Base-by-base conservation (phyloP, 805 yeast species). In the Tetrapisispora pingtungensis region DNA sequence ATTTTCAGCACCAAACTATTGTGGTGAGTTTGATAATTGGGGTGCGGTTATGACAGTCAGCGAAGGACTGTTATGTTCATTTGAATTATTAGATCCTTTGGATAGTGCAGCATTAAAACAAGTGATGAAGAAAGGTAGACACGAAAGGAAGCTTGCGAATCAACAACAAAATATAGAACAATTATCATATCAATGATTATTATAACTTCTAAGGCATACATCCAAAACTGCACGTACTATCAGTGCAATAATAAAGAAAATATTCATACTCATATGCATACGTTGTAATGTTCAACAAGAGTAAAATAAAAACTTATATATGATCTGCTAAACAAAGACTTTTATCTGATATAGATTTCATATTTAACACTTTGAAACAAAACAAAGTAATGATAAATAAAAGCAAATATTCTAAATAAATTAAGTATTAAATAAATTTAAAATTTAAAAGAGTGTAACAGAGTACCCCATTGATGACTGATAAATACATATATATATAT, bases 21-120 rank as follows among this genome's bases (percentile, higher is more conserved):
- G 67, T 49, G 64, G 72, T 30, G 72, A 68, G 46, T 68, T 68
- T 40, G 70, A 87, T 61, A 86, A 86, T 56, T 87, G 96, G 96
- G 96, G 96, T 15, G 98, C 98, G 1, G 96, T 90, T 10, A 90
- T 90, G 97, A 80, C 93, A 52, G 97, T 90, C 14, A 77, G 85
- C 49, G 96, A 89, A 51, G 97, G 89, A 56, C 71, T 90, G 50
- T 69, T 90, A 45, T 90, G 98, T 64, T 81, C 90, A 49, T 90
- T 90, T 64, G 97, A 90, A 62, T 74, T 90, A 44, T 70, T 90
- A 48, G 96, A 90, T 64, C 98, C 98, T 12, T 70, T 90, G 54
- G 97, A 90, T 66, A 78, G 90, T 41, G 81, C 83, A 17, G 96
- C 96, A 6, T 75, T 90, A 65, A 88, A 89, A 59, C 95, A 84